Base-by-base conservation (phyloP, 2,329 filamentous ascomycete genomes). In the Apiospora rasikravindrae region DNA sequence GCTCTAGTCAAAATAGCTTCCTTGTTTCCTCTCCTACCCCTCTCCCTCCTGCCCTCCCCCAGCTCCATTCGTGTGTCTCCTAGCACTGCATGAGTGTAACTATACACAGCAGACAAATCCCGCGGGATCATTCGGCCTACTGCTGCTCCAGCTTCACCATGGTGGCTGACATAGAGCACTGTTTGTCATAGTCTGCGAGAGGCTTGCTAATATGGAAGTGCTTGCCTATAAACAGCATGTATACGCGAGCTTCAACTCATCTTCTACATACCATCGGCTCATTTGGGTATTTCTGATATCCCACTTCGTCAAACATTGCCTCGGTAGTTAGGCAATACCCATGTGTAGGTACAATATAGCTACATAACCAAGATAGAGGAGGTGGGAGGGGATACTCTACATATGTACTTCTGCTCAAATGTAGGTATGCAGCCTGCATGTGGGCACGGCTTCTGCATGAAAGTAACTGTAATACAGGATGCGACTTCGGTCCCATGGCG, bases 191-290 rank as follows among this genome's bases (percentile, higher is more conserved):
- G 19, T 29, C 53, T 19, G 2, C 29, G 5, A 7, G 29, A 13
- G 16, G 29, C 53, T 37, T 61, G 53, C 47, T 51, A 24, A 24
- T 14, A 10, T 29, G 53, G 33, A 33, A 19, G 33, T 64, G 33
- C 57, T 64, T 64, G 33, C 1, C 29, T 64, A 40, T 40, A 64
- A 40, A 64, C 57, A 64, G 57, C 19, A 64, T 64, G 57, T 40
- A 4, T 22, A 64, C 33, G 57, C 57, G 57, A 40, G 8, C 57
- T 24, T 33, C 29, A 29, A 14, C 45, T n/a, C 8, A 1, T 49
- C 22, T 8, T 3, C 33, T 6, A 37, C 33, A 37, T 37, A 5
- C 33, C 33, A 37, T 37, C 33, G 8, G 33, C 33, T 37, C 24
- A 29, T 51, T 24, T 6, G 44, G n/a, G 19, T n/a, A 47, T n/a